phyloP scores from a whole-genome alignment of 2,329 filamentous ascomycete species.

The Myriosclerotinia scirpicola region DNA sequence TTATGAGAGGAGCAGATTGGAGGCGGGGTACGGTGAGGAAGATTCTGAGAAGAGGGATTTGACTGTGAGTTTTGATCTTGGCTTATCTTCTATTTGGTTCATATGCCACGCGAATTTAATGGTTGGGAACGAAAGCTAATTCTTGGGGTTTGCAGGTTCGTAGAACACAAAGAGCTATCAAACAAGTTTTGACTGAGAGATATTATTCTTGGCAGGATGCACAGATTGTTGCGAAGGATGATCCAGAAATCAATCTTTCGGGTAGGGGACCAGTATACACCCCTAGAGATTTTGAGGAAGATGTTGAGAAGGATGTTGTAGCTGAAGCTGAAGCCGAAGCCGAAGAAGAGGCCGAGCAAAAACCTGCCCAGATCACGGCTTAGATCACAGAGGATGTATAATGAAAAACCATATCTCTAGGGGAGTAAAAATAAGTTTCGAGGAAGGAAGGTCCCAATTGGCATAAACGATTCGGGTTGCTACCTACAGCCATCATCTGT shows the following conservation, averaged over 20 bases:
- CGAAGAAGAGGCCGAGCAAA: constrained; percentile 7
- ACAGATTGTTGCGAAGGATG: constrained; percentile 60
- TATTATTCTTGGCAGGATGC: constrained; percentile 87
- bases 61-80: constrained; percentile 55
- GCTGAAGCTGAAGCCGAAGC: constrained; percentile 3
- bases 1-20: constrained; percentile 64
- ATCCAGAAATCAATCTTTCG: constrained; percentile 61
- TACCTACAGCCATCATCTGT: constrained; percentile 20
- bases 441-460: not conserved
- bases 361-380: constrained; percentile 10
- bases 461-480: constrained; percentile 7
- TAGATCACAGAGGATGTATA: constrained; percentile 11
- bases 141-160: constrained; percentile 56
- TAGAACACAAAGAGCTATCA: constrained; percentile 77
- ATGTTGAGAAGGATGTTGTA: constrained; percentile 38
- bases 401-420: constrained; percentile 14
- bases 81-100: constrained; percentile 14
- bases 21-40: constrained; percentile 70
- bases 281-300: constrained; percentile 32
- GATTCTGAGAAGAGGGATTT: constrained; percentile 64
- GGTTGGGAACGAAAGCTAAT: constrained; percentile 5
- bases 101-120: not conserved
- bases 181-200: constrained; percentile 81
- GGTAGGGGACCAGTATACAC: constrained; percentile 37
- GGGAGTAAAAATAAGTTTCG: constrained; percentile 10